These are phyloP conservation scores for Myriosclerotinia curreyana DNA, from an alignment of 2,329 filamentous ascomycete species.

Conservation along the genomic window DNA sequence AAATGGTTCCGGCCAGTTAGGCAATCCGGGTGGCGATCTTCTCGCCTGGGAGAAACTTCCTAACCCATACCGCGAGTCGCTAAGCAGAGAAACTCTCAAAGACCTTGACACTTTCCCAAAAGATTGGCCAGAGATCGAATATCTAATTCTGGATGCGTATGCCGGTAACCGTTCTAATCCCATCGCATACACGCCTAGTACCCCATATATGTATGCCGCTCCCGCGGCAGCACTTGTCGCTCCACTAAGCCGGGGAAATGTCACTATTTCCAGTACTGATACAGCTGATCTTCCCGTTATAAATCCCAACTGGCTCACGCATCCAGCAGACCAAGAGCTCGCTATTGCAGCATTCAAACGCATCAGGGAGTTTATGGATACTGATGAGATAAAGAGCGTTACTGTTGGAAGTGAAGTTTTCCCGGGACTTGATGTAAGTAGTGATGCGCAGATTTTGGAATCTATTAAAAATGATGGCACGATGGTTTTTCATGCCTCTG, in stretches of 20 bases:
- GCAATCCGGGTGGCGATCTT: constrained; percentile 21
- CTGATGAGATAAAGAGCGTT: background rate
- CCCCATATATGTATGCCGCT: constrained; percentile 5
- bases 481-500: background rate
- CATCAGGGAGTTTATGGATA: constrained; percentile 37
- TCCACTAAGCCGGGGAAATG: constrained; percentile 37
- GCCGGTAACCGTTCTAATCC: background rate
- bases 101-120: constrained; percentile 18
- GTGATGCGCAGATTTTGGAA: constrained; percentile 26
- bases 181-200: background rate
- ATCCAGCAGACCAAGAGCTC: constrained; percentile 45
- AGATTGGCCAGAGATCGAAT: constrained; percentile 27
- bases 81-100: constrained; percentile 9
- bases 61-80: background rate
- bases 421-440: background rate
- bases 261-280: constrained; percentile 42
- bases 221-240: constrained; percentile 39
- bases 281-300: constrained; percentile 40
- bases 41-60: constrained; percentile 27
- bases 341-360: constrained; percentile 45
- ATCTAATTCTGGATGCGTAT: constrained; percentile 17
- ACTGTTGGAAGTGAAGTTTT: background rate
- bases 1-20: constrained; percentile 14
- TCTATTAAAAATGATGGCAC: constrained; percentile 24
- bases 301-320: constrained; percentile 47